Evolutionary conservation across 2,329 filamentous ascomycete species (phyloP), one percentile per base, ranked within the genome.

Genomic region (Aureobasidium sp.): DNA sequence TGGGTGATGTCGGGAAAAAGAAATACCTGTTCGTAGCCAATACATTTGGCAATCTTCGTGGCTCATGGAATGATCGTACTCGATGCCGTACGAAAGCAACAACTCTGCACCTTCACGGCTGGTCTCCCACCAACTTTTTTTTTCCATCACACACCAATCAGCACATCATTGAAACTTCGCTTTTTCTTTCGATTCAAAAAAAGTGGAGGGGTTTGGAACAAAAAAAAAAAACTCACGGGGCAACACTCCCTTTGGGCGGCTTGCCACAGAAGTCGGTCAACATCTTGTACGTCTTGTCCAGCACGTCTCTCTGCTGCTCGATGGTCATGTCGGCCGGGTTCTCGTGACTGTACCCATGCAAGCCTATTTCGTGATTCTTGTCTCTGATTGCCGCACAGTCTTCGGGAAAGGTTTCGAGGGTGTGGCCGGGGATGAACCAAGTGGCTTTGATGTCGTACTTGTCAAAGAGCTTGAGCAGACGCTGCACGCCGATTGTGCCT

Each of bases 251-350:
- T 1, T 83, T 73, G 0, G 85, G 86, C 1, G 81, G 81, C 68
- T 87, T 87, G 6, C 85, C 82, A 27, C 61, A 70, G 61, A 90
- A 85, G 0, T 84, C 79, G 0, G 82, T 86, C 17, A 88, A 73
- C 67, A 88, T 74, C 16, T 77, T 76, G 62, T 82, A 86, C 3
- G 85, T 87, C 67, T 86, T 86, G 61, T 85, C 80, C 0, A 90
- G 73, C 11, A 90, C 82, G 55, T 86, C 84, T 17, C 76, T 75
- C 64, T 90, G 85, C 67, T 90, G 85, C 61, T 88, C 84, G 2
- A 85, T 64, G 0, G 76, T 84, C 83, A 88, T 86, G 56, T 83
- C 79, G 0, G 74, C 75, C 0, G 85, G 83, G 59, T 88, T 87
- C 63, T 88, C 85, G 60, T 88, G 84, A 40, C 51, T 54, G 67